phyloP scores from a whole-genome alignment of 495 filamentous ascomycete species.

The Aspergillus mulundensis region DNA sequence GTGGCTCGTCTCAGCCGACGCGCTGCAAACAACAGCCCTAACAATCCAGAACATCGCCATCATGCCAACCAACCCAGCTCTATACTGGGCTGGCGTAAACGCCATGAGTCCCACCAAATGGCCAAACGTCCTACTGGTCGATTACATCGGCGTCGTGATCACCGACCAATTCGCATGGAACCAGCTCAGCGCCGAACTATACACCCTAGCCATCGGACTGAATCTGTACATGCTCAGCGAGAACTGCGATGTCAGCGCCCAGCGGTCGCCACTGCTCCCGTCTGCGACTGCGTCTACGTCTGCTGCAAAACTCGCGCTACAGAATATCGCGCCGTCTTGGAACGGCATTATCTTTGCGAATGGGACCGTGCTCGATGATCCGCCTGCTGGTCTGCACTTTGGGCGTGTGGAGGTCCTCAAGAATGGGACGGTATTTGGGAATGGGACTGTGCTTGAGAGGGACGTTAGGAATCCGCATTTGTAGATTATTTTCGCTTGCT shows the following conservation, averaged over 20 bases:
- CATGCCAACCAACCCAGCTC: constrained; percentile 6
- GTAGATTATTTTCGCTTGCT: neutral
- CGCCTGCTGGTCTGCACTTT: neutral
- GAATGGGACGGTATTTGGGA: constrained; percentile 6
- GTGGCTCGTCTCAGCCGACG: constrained; percentile 12
- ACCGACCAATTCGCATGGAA: constrained; percentile 10
- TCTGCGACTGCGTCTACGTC: neutral
- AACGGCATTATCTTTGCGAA: constrained; percentile 15
- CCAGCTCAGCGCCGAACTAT: constrained; percentile 12
- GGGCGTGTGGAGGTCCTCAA: constrained; percentile 7
- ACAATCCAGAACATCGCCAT: constrained; percentile 9
- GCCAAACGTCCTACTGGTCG: constrained; percentile 11
- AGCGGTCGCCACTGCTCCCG: constrained; percentile 8
- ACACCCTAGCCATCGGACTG: constrained; percentile 9
- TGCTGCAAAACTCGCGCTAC: neutral
- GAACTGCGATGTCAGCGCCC: constrained; percentile 11
- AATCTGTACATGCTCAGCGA: constrained; percentile 13
- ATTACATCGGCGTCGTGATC: constrained; percentile 9
- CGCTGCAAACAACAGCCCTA: constrained; percentile 5
- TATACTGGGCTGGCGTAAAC: constrained; percentile 13
- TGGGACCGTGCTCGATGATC: constrained; percentile 5
- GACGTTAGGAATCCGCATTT: constrained; percentile 6
- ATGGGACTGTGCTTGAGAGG: constrained; percentile 3
- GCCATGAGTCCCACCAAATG: constrained; percentile 8
- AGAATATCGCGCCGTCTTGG: neutral